Evolutionary conservation across 208 protist genomes (phyloP).

Genomic region (Strigomonas galati): DNA sequence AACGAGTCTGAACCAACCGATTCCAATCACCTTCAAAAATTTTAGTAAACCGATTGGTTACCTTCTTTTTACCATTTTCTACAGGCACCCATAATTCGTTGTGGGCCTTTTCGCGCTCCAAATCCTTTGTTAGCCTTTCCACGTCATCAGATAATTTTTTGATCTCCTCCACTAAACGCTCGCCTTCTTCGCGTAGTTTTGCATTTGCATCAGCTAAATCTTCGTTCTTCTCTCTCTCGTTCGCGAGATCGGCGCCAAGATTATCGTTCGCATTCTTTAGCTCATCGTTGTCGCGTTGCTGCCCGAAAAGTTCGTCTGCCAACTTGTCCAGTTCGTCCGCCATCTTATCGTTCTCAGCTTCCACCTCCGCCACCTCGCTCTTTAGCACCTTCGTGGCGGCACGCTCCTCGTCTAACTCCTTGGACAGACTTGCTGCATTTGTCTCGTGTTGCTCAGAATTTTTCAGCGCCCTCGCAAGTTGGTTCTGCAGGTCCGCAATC

Average conservation of each 20-base stretch:
- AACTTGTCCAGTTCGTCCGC: conserved; percentile 5
- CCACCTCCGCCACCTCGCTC: no score
- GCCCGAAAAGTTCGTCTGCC: background rate
- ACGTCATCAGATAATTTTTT: conserved; percentile 15
- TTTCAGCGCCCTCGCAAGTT: background rate
- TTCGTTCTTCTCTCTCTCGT: conserved; percentile 3
- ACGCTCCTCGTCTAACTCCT: no score
- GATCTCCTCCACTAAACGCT: conserved; percentile 10
- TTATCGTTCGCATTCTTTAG: background rate
- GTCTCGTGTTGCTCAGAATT: background rate
- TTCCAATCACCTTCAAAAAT: conserved; percentile 12
- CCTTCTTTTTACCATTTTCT: background rate
- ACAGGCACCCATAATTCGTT: conserved; percentile 6
- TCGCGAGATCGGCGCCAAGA: conserved; percentile 2
- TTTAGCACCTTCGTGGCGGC: no score
- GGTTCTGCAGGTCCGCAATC: no score
- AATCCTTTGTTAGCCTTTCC: background rate
- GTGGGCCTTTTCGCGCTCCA: background rate
- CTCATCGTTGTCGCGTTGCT: background rate
- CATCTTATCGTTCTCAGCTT: background rate
- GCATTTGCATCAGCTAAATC: background rate
- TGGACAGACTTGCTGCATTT: no score
- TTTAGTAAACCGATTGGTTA: conserved; percentile 11
- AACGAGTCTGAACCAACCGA: background rate
- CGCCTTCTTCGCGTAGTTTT: background rate